Conservation (phyloP, 1,284 basidiomycete species). For the Exobasidium rhododendri region DNA sequence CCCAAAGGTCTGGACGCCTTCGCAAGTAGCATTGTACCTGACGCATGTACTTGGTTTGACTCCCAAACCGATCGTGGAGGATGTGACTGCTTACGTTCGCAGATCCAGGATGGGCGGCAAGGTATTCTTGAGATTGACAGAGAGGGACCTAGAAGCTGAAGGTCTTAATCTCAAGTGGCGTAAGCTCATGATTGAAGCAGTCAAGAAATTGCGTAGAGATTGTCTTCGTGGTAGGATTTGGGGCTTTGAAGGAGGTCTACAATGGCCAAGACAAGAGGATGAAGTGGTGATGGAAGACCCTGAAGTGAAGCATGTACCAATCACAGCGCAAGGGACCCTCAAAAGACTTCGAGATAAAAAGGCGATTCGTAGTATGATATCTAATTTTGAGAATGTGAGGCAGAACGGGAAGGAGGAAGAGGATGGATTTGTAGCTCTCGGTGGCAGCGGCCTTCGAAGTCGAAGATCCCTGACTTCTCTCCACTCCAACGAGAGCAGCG, state of each 20-base stretch:
- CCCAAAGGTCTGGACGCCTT: slow-evolving; percentile 42
- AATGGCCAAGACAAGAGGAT: slow-evolving; percentile 28
- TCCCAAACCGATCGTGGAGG: slow-evolving; percentile 41
- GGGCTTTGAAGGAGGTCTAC: slow-evolving; percentile 29
- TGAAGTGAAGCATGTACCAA: slow-evolving; percentile 10
- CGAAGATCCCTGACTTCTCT: slow-evolving; percentile 11
- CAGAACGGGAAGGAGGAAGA: slow-evolving; percentile 16
- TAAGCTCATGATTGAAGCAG: slow-evolving; percentile 45
- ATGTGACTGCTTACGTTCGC: slow-evolving; percentile 45
- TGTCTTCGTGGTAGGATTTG: slow-evolving; percentile 42
- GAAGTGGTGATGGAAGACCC: slow-evolving; percentile 22
- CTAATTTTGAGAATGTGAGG: slow-evolving; percentile 31
- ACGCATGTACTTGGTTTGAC: slow-evolving; percentile 42
- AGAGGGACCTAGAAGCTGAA: slow-evolving; percentile 35
- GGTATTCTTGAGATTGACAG: slow-evolving; percentile 41
- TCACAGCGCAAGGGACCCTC: slow-evolving; percentile 19
- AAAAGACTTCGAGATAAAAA: slow-evolving; percentile 43
- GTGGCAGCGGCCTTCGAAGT: slow-evolving; percentile 1
- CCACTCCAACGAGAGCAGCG: background rate
- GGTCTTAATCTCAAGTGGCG: slow-evolving; percentile 47
- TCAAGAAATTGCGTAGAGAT: slow-evolving; percentile 35
- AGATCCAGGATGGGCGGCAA: slow-evolving; percentile 35
- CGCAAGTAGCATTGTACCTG: slow-evolving; percentile 47
- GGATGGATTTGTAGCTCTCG: slow-evolving; percentile 21
- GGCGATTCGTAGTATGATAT: slow-evolving; percentile 38